Conservation (phyloP, 2,329 filamentous ascomycete species). For the Aureobasidium pullulans region DNA sequence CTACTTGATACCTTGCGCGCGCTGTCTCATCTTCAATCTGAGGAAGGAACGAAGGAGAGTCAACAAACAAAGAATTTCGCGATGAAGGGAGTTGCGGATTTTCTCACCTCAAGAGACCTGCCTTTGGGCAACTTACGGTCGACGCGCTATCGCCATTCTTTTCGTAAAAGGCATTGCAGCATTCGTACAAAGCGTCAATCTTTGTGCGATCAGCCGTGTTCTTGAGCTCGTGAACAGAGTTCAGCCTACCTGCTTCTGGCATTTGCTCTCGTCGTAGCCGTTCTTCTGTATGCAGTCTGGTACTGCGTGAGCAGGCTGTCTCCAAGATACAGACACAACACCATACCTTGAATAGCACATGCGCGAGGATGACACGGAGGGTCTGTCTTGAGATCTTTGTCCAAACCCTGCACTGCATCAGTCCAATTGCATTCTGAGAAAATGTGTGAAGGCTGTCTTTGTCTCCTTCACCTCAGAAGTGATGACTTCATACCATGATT, state of each 20-base stretch:
- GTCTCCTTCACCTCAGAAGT: background rate
- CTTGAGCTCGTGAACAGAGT: background rate
- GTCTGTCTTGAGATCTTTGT: conserved; percentile 64
- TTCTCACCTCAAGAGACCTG: conserved; percentile 56
- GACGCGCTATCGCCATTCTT: conserved; percentile 67
- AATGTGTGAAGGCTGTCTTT: background rate
- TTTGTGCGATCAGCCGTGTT: background rate
- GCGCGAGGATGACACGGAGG: conserved; percentile 82
- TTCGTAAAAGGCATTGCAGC: conserved; percentile 83
- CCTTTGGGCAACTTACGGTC: conserved; percentile 79
- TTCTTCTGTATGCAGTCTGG: conserved; percentile 78
- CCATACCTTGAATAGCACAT: conserved; percentile 80
- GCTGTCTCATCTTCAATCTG: conserved; percentile 75
- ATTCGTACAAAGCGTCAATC: conserved; percentile 84
- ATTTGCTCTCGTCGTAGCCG: conserved; percentile 78
- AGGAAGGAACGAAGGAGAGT: conserved; percentile 1
- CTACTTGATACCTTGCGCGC: conserved; percentile 37
- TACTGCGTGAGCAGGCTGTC: background rate
- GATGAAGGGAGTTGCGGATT: background rate
- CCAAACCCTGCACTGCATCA: conserved; percentile 29
- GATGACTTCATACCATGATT: conserved; percentile 13
- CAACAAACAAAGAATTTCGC: background rate
- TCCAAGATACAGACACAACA: background rate
- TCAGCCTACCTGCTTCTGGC: conserved; percentile 47
- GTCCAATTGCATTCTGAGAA: background rate